Evolutionary conservation across 2,329 filamentous ascomycete genomes (phyloP).

Genomic region (Colletotrichum ledebouriae): DNA sequence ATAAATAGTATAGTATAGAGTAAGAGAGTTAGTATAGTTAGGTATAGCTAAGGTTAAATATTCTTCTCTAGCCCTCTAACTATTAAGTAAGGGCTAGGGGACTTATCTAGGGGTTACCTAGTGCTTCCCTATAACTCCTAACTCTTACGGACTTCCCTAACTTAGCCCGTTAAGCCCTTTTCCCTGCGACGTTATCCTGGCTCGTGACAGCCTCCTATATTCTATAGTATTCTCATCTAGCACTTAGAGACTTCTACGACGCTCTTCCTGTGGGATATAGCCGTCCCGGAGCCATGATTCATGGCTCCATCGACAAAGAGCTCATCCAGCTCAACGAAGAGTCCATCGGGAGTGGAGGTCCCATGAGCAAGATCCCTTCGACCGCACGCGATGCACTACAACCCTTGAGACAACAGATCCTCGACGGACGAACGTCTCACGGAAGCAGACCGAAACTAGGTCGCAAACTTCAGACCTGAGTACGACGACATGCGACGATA

Average conservation of each 20-base stretch:
- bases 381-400: slow-evolving; percentile 42
- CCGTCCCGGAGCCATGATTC: slow-evolving; percentile 54
- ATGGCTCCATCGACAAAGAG: slow-evolving; percentile 52
- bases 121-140: no score
- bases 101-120: no score
- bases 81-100: no score
- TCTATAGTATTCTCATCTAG: not conserved
- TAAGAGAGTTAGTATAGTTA: no score
- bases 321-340: slow-evolving; percentile 48
- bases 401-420: slow-evolving; percentile 1
- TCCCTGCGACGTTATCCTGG: no score
- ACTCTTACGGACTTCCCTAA: no score
- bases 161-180: no score
- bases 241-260: slow-evolving; percentile 18
- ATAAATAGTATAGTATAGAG: no score
- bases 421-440: slow-evolving; percentile 10
- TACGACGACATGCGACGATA: slow-evolving; percentile 28
- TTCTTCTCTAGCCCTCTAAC: no score
- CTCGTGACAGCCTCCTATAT: not conserved
- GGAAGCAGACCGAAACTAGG: slow-evolving; percentile 4
- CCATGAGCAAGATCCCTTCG: slow-evolving; percentile 54
- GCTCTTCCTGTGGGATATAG: slow-evolving; percentile 58
- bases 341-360: slow-evolving; percentile 58
- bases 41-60: no score
- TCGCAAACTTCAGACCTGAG: slow-evolving; percentile 2